phyloP scores from a whole-genome alignment of 2,329 filamentous ascomycete genomes.

The Diaporthe sp. region DNA sequence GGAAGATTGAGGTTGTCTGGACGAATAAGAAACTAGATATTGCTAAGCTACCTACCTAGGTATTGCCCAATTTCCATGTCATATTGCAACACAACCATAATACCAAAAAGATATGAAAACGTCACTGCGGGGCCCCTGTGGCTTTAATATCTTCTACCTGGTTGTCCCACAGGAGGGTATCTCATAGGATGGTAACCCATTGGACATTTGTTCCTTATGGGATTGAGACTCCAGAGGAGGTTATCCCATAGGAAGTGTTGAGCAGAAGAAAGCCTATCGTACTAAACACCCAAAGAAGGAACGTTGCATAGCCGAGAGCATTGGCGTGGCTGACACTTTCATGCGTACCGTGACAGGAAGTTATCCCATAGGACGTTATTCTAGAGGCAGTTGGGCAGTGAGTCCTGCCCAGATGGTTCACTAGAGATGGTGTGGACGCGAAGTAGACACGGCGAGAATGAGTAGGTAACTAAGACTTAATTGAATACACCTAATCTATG shows the following conservation, averaged over 20 bases:
- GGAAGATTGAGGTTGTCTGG: neutral
- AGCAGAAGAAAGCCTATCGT: too few relatives aligned
- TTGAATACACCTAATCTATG: too few relatives aligned
- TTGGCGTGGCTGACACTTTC: too few relatives aligned
- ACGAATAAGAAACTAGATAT: neutral
- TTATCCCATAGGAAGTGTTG: too few relatives aligned
- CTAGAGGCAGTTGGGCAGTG: too few relatives aligned
- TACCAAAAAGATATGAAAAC: neutral
- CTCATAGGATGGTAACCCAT: neutral
- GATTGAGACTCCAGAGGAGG: too few relatives aligned
- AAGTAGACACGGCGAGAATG: neutral
- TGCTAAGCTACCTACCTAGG: neutral
- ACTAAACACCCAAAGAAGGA: too few relatives aligned
- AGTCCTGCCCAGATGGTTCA: neutral
- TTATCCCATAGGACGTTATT: neutral
- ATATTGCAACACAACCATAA: neutral
- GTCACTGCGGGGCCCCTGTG: neutral
- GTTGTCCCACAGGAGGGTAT: neutral
- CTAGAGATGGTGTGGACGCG: neutral
- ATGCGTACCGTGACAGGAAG: too few relatives aligned
- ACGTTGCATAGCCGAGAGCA: too few relatives aligned
- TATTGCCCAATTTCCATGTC: neutral
- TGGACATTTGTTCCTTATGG: too few relatives aligned
- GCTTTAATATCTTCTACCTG: neutral
- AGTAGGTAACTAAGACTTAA: fast-evolving